Percentiles rank a stretch among this genome's conserved stretches.
phyloP scores from a whole-genome alignment of 768 basidiomycete species.

The Panus rudis region DNA sequence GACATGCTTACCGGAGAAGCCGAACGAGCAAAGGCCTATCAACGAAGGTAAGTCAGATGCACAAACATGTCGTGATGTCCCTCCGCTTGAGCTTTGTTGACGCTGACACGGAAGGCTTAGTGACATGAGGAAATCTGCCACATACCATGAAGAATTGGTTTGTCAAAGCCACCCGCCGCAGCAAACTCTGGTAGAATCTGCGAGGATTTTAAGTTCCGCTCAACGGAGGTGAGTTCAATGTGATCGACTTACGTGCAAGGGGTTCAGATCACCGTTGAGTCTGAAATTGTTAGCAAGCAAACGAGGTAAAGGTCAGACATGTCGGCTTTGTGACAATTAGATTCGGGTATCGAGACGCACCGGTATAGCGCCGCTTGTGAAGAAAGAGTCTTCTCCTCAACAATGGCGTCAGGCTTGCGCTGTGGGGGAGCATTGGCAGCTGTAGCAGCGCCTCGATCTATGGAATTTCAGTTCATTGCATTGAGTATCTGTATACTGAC shows the following conservation, averaged over 20 bases:
- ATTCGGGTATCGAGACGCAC: too few relatives aligned
- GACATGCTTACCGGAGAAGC: constrained; percentile 89
- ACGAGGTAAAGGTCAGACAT: too few relatives aligned
- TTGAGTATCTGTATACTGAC: not conserved
- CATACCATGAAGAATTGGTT: constrained; percentile 73
- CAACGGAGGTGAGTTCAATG: not conserved
- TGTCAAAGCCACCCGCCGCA: constrained; percentile 89
- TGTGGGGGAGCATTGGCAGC: constrained; percentile 76
- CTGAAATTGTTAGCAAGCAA: too few relatives aligned
- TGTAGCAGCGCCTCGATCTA: constrained; percentile 87
- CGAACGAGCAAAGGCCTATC: constrained; percentile 81
- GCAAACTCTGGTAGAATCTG: constrained; percentile 93
- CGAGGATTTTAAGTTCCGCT: not conserved
- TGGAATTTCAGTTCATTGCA: not conserved
- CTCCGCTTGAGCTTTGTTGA: too few relatives aligned
- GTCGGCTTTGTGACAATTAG: too few relatives aligned
- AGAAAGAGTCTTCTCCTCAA: constrained; percentile 81
- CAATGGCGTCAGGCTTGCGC: constrained; percentile 74
- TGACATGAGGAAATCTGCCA: not conserved
- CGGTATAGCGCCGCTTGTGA: constrained; percentile 90
- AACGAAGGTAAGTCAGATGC: too few relatives aligned
- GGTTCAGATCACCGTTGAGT: constrained; percentile 87
- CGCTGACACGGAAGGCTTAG: too few relatives aligned
- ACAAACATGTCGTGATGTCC: constrained; percentile 1
- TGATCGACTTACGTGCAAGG: constrained; percentile 61